These are phyloP conservation scores for Sindora glabra DNA, from an alignment of 306 rosid genomes.

Conservation along the genomic window DNA sequence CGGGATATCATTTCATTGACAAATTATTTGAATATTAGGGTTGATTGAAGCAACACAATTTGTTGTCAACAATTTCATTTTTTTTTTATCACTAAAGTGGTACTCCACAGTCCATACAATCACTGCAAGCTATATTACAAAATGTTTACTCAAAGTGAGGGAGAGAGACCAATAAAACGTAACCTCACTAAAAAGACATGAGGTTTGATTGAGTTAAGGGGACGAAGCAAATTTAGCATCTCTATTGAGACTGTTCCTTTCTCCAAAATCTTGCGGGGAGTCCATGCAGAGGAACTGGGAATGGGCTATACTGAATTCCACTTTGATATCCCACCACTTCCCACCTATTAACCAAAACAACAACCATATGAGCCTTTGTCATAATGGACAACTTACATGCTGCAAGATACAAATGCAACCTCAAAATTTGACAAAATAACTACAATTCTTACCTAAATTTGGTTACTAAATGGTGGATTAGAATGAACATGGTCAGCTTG, in stretches of 20 bases:
- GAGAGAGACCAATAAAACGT: not conserved
- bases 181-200: constrained; percentile 29
- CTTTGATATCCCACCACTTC: constrained; percentile 51
- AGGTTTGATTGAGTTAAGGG: constrained; percentile 29
- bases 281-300: constrained; percentile 74
- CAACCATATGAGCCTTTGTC: not conserved
- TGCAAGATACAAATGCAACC: not conserved
- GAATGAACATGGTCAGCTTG: constrained; percentile 62
- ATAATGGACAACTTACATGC: no score
- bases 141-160: not conserved
- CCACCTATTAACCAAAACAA: constrained; percentile 61
- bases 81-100: no score
- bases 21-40: no score
- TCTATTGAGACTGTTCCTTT: constrained; percentile 15
- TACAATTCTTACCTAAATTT: constrained; percentile 46
- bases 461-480: constrained; percentile 69
- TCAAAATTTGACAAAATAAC: not conserved
- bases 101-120: no score
- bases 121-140: not conserved
- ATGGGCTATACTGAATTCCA: constrained; percentile 82
- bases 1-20: no score
- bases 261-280: constrained; percentile 78
- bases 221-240: no score
- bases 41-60: no score
- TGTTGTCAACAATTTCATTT: no score